Evolutionary conservation across 116 monocot species (phyloP).

Genomic region (Iris pallida): DNA sequence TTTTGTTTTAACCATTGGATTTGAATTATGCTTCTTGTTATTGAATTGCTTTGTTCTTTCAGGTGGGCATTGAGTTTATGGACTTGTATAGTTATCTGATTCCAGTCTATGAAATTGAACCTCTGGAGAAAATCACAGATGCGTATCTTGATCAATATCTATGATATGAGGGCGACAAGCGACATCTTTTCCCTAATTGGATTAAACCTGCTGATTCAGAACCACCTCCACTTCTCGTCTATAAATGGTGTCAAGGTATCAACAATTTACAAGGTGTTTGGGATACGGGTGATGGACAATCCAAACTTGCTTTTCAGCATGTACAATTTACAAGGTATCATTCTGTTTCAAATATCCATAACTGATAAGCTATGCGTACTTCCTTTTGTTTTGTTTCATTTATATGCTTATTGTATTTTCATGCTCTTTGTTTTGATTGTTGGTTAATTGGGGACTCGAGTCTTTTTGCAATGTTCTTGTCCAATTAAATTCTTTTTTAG

Average conservation of each 20-base stretch:
- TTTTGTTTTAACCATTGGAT: background rate
- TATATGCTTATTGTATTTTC: too few species aligned
- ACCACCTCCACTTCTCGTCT: too few species aligned
- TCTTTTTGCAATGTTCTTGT: too few species aligned
- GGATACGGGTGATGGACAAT: constrained; percentile 80
- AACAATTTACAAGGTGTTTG: constrained; percentile 82
- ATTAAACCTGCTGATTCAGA: too few species aligned
- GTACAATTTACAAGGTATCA: too few species aligned
- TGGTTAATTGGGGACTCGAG: too few species aligned
- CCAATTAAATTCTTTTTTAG: too few species aligned
- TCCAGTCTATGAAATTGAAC: constrained; percentile 81
- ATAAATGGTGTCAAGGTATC: constrained; percentile 95
- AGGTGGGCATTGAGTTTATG: constrained; percentile 86
- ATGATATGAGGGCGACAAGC: constrained; percentile 79
- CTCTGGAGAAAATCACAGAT: constrained; percentile 79
- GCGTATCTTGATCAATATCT: constrained; percentile 79
- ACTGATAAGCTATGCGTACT: too few species aligned
- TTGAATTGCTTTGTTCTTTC: constrained; percentile 1
- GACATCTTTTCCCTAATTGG: constrained; percentile 78
- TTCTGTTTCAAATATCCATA: too few species aligned
- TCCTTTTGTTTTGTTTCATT: too few species aligned
- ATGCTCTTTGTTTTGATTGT: too few species aligned
- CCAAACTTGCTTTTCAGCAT: constrained; percentile 84
- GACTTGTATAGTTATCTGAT: constrained; percentile 74
- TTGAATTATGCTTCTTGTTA: background rate